Conservation (phyloP, 2,329 filamentous ascomycete species). For the Gyromitra esculenta region DNA sequence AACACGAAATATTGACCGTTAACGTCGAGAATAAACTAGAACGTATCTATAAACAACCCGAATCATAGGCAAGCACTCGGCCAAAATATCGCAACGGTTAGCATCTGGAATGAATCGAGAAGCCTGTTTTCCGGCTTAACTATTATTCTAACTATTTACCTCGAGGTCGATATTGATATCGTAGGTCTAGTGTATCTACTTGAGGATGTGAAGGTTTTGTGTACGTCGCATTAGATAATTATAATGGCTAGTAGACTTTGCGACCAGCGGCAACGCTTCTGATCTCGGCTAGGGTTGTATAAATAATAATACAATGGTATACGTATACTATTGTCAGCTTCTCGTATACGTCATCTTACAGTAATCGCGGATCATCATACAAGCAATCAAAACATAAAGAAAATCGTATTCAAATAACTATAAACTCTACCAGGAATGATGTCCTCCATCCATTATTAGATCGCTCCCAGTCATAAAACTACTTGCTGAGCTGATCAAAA, state of each 20-base stretch:
- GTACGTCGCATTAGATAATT: background rate
- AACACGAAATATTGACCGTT: background rate
- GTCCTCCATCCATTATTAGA: constrained; percentile 70
- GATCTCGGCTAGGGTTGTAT: background rate
- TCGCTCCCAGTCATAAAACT: constrained; percentile 81
- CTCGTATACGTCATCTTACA: too few relatives aligned
- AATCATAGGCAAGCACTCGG: constrained; percentile 29
- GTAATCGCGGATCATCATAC: background rate
- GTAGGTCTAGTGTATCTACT: background rate
- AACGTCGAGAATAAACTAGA: background rate
- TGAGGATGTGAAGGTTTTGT: background rate
- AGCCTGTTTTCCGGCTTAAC: background rate
- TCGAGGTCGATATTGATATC: background rate
- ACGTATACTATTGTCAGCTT: background rate
- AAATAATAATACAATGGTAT: background rate
- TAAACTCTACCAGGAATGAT: constrained; percentile 43
- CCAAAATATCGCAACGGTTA: background rate
- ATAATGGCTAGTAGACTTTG: background rate
- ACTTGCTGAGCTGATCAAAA: constrained; percentile 76
- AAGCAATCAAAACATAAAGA: background rate
- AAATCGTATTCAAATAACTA: background rate
- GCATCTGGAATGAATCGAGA: background rate
- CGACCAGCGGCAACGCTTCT: background rate
- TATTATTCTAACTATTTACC: background rate
- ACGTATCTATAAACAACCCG: background rate